Base-by-base conservation (phyloP, 1,139 yeast species). In the Kurtzmaniella quercitrusa region DNA sequence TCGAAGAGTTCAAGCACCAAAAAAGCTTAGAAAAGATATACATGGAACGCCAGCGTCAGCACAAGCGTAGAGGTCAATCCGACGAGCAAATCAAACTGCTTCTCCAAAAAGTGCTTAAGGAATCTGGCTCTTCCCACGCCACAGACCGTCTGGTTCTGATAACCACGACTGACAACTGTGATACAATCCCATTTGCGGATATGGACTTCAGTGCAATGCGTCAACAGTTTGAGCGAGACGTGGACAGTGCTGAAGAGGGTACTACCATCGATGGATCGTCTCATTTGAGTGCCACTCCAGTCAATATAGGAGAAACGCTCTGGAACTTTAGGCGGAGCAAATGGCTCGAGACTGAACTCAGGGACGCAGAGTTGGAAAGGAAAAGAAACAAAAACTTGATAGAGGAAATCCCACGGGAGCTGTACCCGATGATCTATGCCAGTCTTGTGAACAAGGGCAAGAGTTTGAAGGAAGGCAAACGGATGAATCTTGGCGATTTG, bases 251-350 rank as follows among this genome's bases (percentile, higher is more conserved):
- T 3, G 36, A 31, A 15, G 36, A 31, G 10, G 41, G 37, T 34
- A 45, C 42, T 5, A 16, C 31, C n/a, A 14, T 40, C 25, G 48
- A 41, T 14, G 38, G 38, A 33, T 40, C 47, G 11, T 43, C 45
- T 10, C 49, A 47, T 21, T 40, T 46, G 5, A n/a, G 23, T 3
- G 7, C 18, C 50, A 50, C 14, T 48, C 56, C 8, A 46, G 48
- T 51, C 12, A 52, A 53, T 33, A 55, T 70, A 3, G 90, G 87
- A 5, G 72, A 72, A 19, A 58, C 62, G 3, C 66, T 83, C 19
- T 85, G 90, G 91, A 73, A 74, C 43, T 63, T 67, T 45, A 75
- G 88, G 48, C 68, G 90, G 43, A 56, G 60, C 9, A 70, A 77
- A 43, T 85, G 94, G 94, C 58, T 75, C 23, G 6, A 11, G 9